Percentiles rank a stretch among this genome's conserved stretches.
phyloP scores from a whole-genome alignment of 352 stramenopile species.

The Pythium sp. region DNA sequence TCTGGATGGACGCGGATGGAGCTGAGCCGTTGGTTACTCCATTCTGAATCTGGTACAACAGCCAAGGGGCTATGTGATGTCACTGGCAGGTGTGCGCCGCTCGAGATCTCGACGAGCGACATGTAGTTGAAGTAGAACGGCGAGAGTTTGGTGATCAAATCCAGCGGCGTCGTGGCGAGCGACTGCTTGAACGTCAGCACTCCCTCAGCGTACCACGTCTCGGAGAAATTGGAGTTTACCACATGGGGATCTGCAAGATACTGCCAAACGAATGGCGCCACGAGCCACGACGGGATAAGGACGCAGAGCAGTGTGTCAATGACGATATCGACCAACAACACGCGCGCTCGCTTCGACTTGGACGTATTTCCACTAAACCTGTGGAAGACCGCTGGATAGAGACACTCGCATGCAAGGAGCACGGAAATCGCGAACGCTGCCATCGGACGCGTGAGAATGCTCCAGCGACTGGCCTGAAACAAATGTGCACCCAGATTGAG shows the following conservation, averaged over 20 bases:
- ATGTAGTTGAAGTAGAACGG: constrained; percentile 15
- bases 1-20: background rate
- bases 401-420: constrained; percentile 1
- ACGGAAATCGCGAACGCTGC: background rate
- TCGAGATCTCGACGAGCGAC: constrained; percentile 14
- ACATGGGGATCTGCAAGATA: background rate
- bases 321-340: constrained; percentile 8
- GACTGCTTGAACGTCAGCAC: constrained; percentile 15
- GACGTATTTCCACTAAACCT: background rate
- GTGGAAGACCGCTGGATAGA: constrained; percentile 12
- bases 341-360: background rate
- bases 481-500: constrained; percentile 13
- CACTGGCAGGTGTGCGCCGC: background rate
- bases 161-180: constrained; percentile 5
- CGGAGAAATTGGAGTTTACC: constrained; percentile 5
- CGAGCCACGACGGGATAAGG: constrained; percentile 8
- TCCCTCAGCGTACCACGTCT: constrained; percentile 10
- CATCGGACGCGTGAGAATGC: background rate
- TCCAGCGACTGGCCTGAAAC: constrained; percentile 10
- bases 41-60: too few species aligned
- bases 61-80: background rate
- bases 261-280: background rate
- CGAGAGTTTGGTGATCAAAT: constrained; percentile 4
- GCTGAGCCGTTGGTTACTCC: background rate
- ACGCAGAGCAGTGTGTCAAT: constrained; percentile 10